These are phyloP conservation scores for Hypoxylon perforatum DNA, from an alignment of 495 filamentous ascomycete genomes.

Conservation along the genomic window DNA sequence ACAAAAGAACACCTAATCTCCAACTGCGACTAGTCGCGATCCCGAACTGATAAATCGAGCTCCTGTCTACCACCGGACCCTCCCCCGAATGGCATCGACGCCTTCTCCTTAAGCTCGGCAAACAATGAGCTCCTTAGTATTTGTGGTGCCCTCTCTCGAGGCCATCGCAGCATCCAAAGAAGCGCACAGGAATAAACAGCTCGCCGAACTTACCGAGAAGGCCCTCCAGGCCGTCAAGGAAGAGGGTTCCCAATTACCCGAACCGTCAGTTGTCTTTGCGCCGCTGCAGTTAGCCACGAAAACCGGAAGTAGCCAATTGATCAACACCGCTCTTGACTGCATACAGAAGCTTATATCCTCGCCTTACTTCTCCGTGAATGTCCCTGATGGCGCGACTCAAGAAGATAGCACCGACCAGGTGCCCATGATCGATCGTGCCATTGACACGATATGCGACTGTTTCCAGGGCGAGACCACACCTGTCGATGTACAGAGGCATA, in stretches of 20 bases:
- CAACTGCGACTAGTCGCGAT: slow-evolving; percentile 14
- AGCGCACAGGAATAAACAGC: slow-evolving; percentile 79
- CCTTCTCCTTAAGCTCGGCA: slow-evolving; percentile 51
- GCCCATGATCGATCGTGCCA: slow-evolving; percentile 90
- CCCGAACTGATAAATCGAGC: slow-evolving; percentile 1
- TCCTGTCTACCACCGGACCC: slow-evolving; percentile 20
- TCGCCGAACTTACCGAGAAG: slow-evolving; percentile 80
- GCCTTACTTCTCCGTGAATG: slow-evolving; percentile 90
- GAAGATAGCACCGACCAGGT: slow-evolving; percentile 63
- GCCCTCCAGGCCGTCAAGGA: slow-evolving; percentile 86
- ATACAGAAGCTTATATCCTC: slow-evolving; percentile 99
- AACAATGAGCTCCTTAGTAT: slow-evolving; percentile 91
- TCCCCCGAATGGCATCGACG: slow-evolving; percentile 54
- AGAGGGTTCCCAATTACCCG: slow-evolving; percentile 73
- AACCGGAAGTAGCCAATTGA: slow-evolving; percentile 80
- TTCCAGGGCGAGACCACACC: slow-evolving; percentile 95
- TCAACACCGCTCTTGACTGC: slow-evolving; percentile 92
- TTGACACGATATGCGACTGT: slow-evolving; percentile 99
- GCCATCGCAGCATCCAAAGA: slow-evolving; percentile 89
- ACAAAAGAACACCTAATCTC: slow-evolving; percentile 19
- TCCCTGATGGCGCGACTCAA: slow-evolving; percentile 52
- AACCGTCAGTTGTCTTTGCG: slow-evolving; percentile 91
- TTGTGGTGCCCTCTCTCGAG: slow-evolving; percentile 92
- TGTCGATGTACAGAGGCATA: slow-evolving; percentile 92
- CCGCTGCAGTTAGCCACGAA: slow-evolving; percentile 90